phyloP scores from a whole-genome alignment of 2,329 filamentous ascomycete genomes.

The Fusarium xylarioides region DNA sequence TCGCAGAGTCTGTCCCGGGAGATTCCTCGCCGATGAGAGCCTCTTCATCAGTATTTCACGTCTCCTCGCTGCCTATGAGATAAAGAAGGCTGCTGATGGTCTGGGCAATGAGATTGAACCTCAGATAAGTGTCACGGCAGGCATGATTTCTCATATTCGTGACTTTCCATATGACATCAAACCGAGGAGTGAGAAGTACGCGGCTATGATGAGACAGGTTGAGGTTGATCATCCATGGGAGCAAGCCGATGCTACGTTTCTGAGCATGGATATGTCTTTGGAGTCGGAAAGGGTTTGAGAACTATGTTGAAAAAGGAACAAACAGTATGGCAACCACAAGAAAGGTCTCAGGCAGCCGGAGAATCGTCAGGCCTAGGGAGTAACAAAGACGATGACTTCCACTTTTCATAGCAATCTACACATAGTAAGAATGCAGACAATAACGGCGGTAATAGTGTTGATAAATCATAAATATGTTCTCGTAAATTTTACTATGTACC shows the following conservation, averaged over 20 bases:
- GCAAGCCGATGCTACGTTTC: not conserved
- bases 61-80: not conserved
- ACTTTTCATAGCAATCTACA: not conserved
- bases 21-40: not conserved
- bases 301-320: accelerated
- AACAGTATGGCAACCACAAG: too few relatives aligned
- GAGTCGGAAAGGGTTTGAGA: not conserved
- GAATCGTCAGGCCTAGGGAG: accelerated
- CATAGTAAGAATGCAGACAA: not conserved
- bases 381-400: not conserved
- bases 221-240: not conserved
- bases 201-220: not conserved
- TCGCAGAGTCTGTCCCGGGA: not conserved
- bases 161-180: not conserved
- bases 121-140: not conserved
- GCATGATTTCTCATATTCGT: not conserved
- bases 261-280: not conserved
- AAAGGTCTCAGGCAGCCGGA: accelerated
- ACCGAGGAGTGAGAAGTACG: not conserved
- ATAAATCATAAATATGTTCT: not conserved
- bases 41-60: not conserved
- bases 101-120: not conserved
- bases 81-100: not conserved
- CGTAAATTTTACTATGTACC: not conserved
- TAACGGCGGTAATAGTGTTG: too few relatives aligned